These are phyloP conservation scores for Celoporthe dispersa DNA, from an alignment of 2,329 filamentous ascomycete species.

Conservation along the genomic window DNA sequence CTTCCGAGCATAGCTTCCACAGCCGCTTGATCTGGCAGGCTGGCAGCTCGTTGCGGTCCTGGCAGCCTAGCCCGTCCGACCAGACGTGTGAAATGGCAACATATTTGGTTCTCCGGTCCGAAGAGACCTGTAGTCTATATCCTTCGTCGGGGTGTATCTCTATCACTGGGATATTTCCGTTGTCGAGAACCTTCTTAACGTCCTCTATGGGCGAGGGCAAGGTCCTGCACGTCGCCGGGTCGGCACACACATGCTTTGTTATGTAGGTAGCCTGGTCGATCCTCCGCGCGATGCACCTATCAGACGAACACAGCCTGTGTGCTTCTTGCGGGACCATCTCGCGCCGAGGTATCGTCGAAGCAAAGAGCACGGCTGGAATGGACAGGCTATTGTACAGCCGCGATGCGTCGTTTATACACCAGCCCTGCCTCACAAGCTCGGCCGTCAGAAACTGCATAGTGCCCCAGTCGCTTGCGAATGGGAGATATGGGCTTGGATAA, in stretches of 20 bases:
- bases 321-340: not conserved
- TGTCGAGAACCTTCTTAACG: not conserved
- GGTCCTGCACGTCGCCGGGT: not conserved
- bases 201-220: not conserved
- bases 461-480: not conserved
- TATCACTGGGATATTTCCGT: not conserved
- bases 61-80: not conserved
- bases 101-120: not conserved
- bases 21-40: not conserved
- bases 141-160: not conserved
- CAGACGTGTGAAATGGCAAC: conserved; percentile 3
- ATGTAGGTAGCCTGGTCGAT: not conserved
- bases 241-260: not conserved
- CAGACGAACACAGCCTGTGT: not conserved
- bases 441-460: not conserved
- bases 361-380: not conserved
- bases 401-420: not conserved
- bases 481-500: not conserved
- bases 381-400: not conserved
- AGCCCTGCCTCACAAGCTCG: conserved; percentile 5
- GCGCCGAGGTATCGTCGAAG: not conserved
- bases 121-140: not conserved
- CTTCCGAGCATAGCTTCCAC: not conserved
- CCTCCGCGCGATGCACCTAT: not conserved
- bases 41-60: not conserved